phyloP scores from a whole-genome alignment of 768 basidiomycete species.

The Pulveroboletus frians region DNA sequence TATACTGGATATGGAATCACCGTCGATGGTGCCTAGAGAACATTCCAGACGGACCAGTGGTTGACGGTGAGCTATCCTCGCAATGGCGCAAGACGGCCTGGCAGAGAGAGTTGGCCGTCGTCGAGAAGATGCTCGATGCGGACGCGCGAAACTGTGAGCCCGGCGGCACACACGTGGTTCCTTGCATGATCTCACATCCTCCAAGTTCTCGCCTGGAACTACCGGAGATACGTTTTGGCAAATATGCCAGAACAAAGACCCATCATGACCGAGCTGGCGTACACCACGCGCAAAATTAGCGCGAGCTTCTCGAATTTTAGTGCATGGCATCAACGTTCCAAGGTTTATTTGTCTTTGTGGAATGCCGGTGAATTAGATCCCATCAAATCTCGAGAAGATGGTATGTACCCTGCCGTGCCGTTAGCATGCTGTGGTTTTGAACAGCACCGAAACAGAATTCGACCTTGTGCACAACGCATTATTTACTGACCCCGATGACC shows the following conservation, averaged over 20 bases:
- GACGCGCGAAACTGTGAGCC: slow-evolving; percentile 89
- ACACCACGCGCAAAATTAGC: slow-evolving; percentile 88
- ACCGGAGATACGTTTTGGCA: slow-evolving; percentile 79
- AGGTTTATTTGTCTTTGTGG: slow-evolving; percentile 68
- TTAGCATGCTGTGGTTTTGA: neutral
- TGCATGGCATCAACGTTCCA: slow-evolving; percentile 97
- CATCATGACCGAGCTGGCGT: slow-evolving; percentile 67
- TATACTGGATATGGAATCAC: slow-evolving; percentile 99
- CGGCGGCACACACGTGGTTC: neutral
- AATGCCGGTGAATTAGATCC: slow-evolving; percentile 48
- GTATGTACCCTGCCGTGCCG: slow-evolving; percentile 34
- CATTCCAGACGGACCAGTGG: slow-evolving; percentile 67
- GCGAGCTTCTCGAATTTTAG: slow-evolving; percentile 96
- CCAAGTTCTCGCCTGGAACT: slow-evolving; percentile 91
- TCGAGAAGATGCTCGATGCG: slow-evolving; percentile 87
- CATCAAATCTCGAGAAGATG: slow-evolving; percentile 59
- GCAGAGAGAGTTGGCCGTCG: slow-evolving; percentile 80
- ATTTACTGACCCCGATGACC: slow-evolving; percentile 95
- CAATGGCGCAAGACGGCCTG: slow-evolving; percentile 81
- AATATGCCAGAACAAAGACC: slow-evolving; percentile 58
- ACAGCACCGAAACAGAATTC: slow-evolving; percentile 49
- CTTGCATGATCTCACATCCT: slow-evolving; percentile 2
- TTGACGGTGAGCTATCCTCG: slow-evolving; percentile 37
- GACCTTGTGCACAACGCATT: slow-evolving; percentile 89
- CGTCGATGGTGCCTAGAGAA: slow-evolving; percentile 91